phyloP scores from a whole-genome alignment of 768 basidiomycete genomes.

The Pulveroboletus sp. region DNA sequence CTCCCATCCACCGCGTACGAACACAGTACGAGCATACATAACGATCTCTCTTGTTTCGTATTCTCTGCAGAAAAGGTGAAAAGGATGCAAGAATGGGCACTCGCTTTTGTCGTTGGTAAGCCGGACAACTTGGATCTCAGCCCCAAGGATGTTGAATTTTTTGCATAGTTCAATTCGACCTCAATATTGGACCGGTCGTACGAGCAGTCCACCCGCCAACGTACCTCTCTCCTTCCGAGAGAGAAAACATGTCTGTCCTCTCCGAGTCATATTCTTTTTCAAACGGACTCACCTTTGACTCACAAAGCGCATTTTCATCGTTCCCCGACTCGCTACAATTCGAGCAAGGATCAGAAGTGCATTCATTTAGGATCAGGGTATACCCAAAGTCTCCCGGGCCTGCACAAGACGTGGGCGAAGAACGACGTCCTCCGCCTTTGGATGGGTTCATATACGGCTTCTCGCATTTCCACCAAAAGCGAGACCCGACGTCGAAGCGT shows the following conservation, averaged over 20 bases:
- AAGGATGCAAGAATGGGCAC: slow-evolving; percentile 63
- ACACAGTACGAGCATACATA: slow-evolving; percentile 33
- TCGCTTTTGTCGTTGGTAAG: slow-evolving; percentile 64
- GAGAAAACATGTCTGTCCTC: slow-evolving; percentile 70
- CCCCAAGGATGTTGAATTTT: not conserved
- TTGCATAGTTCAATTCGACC: slow-evolving; percentile 76
- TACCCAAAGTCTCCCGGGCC: slow-evolving; percentile 28
- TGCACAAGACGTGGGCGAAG: slow-evolving; percentile 6
- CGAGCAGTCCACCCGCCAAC: slow-evolving; percentile 67
- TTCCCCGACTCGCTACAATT: slow-evolving; percentile 90
- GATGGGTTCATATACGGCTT: slow-evolving; percentile 80
- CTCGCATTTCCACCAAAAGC: slow-evolving; percentile 71
- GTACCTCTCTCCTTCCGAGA: slow-evolving; percentile 61
- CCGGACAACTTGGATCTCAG: not conserved
- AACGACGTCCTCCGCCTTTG: slow-evolving; percentile 37
- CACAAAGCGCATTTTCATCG: slow-evolving; percentile 78
- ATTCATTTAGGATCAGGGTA: slow-evolving; percentile 83
- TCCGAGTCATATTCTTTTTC: not conserved
- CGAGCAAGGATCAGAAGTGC: slow-evolving; percentile 77
- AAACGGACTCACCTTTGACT: slow-evolving; percentile 2
- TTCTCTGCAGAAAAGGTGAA: slow-evolving; percentile 46
- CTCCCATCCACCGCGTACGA: slow-evolving; percentile 31
- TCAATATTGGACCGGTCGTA: slow-evolving; percentile 82
- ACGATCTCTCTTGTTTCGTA: slow-evolving; percentile 41
- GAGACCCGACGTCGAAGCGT: slow-evolving; percentile 63